phyloP scores from a whole-genome alignment of 2,329 filamentous ascomycete species.

The Periconia sp. region DNA sequence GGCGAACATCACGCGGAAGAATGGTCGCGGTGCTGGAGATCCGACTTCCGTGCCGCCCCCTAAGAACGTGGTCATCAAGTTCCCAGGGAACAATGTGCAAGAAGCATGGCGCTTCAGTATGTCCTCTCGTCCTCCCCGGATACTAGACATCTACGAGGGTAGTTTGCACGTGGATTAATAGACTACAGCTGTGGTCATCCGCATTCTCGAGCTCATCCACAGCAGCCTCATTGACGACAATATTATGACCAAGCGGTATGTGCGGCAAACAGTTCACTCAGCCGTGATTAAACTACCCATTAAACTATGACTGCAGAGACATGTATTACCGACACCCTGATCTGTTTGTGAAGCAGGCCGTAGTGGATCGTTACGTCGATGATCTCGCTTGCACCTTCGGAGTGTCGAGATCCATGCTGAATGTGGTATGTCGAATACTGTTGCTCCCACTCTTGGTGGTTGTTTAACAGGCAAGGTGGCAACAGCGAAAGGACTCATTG shows the following conservation, averaged over 20 bases:
- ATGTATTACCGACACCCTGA: slow-evolving; percentile 77
- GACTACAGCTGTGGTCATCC: slow-evolving; percentile 54
- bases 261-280: not conserved
- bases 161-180: slow-evolving; percentile 9
- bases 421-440: slow-evolving; percentile 59
- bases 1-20: slow-evolving; percentile 22
- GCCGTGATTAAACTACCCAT: slow-evolving; percentile 2
- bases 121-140: not conserved
- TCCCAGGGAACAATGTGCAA: slow-evolving; percentile 56
- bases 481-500: slow-evolving; percentile 70
- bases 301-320: slow-evolving; percentile 57
- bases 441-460: slow-evolving; percentile 22
- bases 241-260: slow-evolving; percentile 59
- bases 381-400: slow-evolving; percentile 71
- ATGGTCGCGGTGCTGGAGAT: slow-evolving; percentile 1
- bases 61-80: slow-evolving; percentile 42
- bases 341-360: slow-evolving; percentile 68
- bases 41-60: slow-evolving; percentile 12
- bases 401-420: slow-evolving; percentile 64
- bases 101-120: slow-evolving; percentile 63
- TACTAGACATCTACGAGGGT: too few species aligned
- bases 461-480: slow-evolving; percentile 59
- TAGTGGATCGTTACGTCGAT: slow-evolving; percentile 73
- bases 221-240: slow-evolving; percentile 52
- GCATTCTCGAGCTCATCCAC: slow-evolving; percentile 59